Evolutionary conservation across 176 grass and related monocot genomes (phyloP), one percentile per base, ranked within the genome.

Genomic region (Panicum miliaceum): DNA sequence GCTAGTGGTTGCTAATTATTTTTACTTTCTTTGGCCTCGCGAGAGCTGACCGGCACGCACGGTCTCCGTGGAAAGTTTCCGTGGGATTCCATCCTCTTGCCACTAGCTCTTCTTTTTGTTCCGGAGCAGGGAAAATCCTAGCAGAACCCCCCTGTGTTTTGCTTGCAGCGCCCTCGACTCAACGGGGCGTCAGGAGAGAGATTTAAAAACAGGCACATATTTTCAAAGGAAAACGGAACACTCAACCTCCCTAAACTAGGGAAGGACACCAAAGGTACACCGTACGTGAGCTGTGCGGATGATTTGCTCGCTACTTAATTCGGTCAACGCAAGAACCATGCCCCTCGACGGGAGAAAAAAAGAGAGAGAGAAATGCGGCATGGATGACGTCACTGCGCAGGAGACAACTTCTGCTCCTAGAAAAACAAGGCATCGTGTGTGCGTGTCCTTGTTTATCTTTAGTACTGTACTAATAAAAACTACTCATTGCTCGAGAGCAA

Each of bases 251-350:
- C 32, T 2, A 67, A 47, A 52, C 18, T 2, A 12, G 29, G 19
- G 29, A 56, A 78, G 80, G 72, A 83, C 80, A 48, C 26, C 7
- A 25, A n/a, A 19, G 53, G 73, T 78, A 86, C 67, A 34, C 77
- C 61, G 62, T 29, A 62, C 64, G 16, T 12, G 22, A 67, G 46
- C 78, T 52, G 18, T 53, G n/a, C 62, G 7, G 19, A 19, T 50
- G 45, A 32, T 51, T 32, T 32, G 45, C 23, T 8, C 12, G 16
- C 32, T 51, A 8, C 1, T 56, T 12, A 34, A 26, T 81, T 69
- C 19, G 1, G 74, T 76, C 74, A 42, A 5, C 47, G 13, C 32
- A 20, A 0, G 16, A 54, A 22, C 47, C 4, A 37, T n/a, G 48
- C 19, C 32, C 8, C 16, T 5, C 68, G 16, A 3, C 10, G 19